Base-by-base conservation (phyloP, 2,329 filamentous ascomycete species). In the Metarhizium album region DNA sequence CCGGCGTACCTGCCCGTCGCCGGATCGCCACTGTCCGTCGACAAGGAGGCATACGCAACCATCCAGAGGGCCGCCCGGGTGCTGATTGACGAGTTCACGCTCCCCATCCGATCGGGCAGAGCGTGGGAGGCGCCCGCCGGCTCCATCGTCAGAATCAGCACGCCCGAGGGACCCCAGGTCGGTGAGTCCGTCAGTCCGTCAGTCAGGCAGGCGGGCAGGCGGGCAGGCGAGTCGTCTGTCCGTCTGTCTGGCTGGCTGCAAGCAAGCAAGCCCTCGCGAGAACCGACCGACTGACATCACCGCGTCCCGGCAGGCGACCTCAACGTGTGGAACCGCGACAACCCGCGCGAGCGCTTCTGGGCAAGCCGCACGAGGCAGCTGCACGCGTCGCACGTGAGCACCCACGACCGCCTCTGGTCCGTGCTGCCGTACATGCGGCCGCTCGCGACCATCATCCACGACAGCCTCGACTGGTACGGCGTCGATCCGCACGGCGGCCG, bases 261-360 rank as follows among this genome's bases (percentile, higher is more conserved):
- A n/a, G n/a, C n/a, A n/a, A n/a, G n/a, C n/a, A n/a, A n/a, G n/a
- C n/a, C n/a, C n/a, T n/a, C n/a, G n/a, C n/a, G n/a, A n/a, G n/a
- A n/a, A n/a, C n/a, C n/a, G n/a, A n/a, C n/a, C n/a, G n/a, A n/a
- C n/a, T n/a, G n/a, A n/a, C n/a, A n/a, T n/a, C n/a, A n/a, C n/a
- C n/a, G n/a, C n/a, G n/a, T n/a, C n/a, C n/a, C n/a, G n/a, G n/a
- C 45, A 68, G 86, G 87, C 49, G 88, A 93, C 59, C 70, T 93
- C 18, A 94, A 94, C 64, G 76, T 93, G 59, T 94, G 86, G 86
- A 87, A 85, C 59, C 73, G 75, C 4, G 70, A 82, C 55, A 90
- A 93, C 64, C 84, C 87, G 0, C 79, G 86, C 14, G 88, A 94
- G 64, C 76, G 82, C 42, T 88, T 94, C 71, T 94, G 87, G 88